These are phyloP conservation scores for Syzygium aromaticum DNA, from an alignment of 345 rosid species.

Conservation along the genomic window DNA sequence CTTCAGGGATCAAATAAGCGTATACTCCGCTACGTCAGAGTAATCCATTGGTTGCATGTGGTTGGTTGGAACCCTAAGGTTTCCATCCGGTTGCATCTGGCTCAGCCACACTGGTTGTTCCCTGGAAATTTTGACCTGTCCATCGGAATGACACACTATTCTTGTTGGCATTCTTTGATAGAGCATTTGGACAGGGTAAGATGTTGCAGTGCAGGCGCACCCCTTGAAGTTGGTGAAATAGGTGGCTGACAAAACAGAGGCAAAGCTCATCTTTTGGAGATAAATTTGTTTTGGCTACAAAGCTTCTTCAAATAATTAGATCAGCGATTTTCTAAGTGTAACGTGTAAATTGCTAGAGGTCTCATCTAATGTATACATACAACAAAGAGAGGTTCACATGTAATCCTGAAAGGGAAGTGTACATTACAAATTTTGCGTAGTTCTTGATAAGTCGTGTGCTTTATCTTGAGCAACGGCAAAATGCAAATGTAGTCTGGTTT, in stretches of 20 bases:
- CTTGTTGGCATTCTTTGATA: constrained; percentile 6
- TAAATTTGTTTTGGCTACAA: constrained; percentile 6
- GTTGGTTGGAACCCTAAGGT: background rate
- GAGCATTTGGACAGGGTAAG: constrained; percentile 8
- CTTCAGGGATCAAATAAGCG: constrained; percentile 27
- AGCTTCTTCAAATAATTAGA: constrained; percentile 17
- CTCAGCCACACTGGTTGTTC: constrained; percentile 12
- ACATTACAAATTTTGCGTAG: constrained; percentile 66
- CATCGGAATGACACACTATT: constrained; percentile 14
- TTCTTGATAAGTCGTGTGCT: constrained; percentile 2
- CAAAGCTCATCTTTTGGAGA: constrained; percentile 7
- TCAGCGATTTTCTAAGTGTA: constrained; percentile 34
- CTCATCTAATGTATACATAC: constrained; percentile 13
- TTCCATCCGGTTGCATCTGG: constrained; percentile 1
- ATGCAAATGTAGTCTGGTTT: background rate
- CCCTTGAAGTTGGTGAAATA: background rate
- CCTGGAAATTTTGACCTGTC: constrained; percentile 30
- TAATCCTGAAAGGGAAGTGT: constrained; percentile 29
- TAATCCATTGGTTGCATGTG: background rate
- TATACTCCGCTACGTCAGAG: background rate
- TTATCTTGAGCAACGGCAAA: background rate
- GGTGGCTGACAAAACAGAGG: constrained; percentile 16
- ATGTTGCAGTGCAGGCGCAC: constrained; percentile 6
- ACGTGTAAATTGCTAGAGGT: constrained; percentile 18
- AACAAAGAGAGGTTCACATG: background rate